Evolutionary conservation across 1,139 yeast genomes (phyloP).

Genomic region (Scheffersomyces cryptocercus): DNA sequence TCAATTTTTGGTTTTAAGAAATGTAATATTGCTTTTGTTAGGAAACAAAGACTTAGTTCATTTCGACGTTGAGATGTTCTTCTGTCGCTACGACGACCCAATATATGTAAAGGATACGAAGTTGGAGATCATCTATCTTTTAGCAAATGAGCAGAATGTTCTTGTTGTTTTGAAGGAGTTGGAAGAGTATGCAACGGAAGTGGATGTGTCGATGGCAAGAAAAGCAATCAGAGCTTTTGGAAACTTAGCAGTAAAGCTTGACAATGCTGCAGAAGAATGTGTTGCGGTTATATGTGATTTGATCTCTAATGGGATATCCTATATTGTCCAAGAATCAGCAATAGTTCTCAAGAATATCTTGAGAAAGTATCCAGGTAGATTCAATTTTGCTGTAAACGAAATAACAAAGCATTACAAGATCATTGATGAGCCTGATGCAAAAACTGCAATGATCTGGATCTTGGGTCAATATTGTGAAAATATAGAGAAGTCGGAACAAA

Average conservation of each 20-base stretch:
- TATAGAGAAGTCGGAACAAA: constrained; percentile 47
- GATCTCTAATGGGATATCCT: constrained; percentile 65
- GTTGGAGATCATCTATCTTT: constrained; percentile 76
- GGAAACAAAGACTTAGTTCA: constrained; percentile 63
- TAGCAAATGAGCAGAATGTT: constrained; percentile 69
- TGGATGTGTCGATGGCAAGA: constrained; percentile 81
- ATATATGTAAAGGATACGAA: constrained; percentile 89
- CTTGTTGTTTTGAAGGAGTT: constrained; percentile 68
- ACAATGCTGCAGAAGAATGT: constrained; percentile 58
- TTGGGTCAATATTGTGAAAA: constrained; percentile 67
- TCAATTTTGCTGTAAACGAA: constrained; percentile 39
- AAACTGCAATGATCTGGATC: constrained; percentile 80
- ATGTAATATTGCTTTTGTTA: constrained; percentile 72
- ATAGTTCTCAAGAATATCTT: constrained; percentile 76
- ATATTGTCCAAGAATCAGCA: constrained; percentile 78
- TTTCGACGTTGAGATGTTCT: constrained; percentile 75
- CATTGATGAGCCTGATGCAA: constrained; percentile 78
- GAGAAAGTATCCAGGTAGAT: constrained; percentile 65
- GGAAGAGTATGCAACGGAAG: constrained; percentile 84
- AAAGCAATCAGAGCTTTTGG: constrained; percentile 91
- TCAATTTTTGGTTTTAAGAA: constrained; percentile 80
- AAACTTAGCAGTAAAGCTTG: constrained; percentile 75
- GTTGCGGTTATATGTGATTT: constrained; percentile 63
- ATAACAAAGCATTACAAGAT: constrained; percentile 46
- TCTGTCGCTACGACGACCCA: constrained; percentile 83